Evolutionary conservation across 441 rosid genomes (phyloP).

Genomic region (Arabidopsis hybrid): DNA sequence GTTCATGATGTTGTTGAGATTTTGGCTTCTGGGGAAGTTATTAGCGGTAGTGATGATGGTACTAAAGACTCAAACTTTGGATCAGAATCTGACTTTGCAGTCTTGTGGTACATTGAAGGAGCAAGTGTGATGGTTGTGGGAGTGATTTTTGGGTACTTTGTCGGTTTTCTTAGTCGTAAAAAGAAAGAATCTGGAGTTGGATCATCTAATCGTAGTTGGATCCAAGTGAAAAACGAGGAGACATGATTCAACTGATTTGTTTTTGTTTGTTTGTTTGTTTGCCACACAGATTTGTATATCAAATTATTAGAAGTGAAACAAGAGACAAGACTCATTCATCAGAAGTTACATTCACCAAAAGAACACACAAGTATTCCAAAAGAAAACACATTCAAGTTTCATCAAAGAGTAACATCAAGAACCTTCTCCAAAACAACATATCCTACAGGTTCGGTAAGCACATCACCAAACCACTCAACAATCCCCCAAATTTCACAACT

Average conservation of each 20-base stretch:
- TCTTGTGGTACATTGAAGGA: constrained; percentile 63
- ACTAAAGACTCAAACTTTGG: constrained; percentile 7
- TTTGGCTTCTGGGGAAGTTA: constrained; percentile 70
- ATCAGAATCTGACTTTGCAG: constrained; percentile 42
- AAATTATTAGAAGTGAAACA: no score
- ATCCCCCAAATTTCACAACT: not conserved
- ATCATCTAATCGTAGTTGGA: constrained; percentile 56
- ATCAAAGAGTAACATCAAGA: not conserved
- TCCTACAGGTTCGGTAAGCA: not conserved
- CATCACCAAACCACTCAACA: not conserved
- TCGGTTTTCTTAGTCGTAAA: constrained; percentile 64
- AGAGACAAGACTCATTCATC: no score
- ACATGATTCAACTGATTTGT: constrained; percentile 45
- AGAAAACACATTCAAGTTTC: not conserved
- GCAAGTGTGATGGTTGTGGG: constrained; percentile 76
- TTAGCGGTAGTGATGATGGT: constrained; percentile 49
- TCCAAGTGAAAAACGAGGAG: constrained; percentile 63
- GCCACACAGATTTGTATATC: constrained; percentile 26
- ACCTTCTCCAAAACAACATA: not conserved
- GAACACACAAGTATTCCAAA: no score
- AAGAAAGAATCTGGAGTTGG: constrained; percentile 51
- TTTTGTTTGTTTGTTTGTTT: constrained; percentile 15
- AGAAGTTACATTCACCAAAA: no score
- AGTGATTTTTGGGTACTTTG: constrained; percentile 62
- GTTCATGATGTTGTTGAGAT: constrained; percentile 88